Conservation (phyloP, 1,139 yeast species). For the Debaryomyces sp. region DNA sequence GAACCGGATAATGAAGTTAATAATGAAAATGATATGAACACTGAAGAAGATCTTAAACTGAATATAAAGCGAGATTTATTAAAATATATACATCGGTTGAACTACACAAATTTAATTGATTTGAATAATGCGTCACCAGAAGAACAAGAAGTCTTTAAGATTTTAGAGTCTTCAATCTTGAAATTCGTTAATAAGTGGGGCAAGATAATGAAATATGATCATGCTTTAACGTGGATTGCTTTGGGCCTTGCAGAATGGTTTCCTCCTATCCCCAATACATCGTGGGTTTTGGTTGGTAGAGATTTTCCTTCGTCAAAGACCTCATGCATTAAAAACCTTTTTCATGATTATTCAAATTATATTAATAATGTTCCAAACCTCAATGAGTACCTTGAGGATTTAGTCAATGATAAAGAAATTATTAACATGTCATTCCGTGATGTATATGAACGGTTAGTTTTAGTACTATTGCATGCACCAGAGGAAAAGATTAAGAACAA, state of each 20-base stretch:
- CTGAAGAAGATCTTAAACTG: slow-evolving; percentile 25
- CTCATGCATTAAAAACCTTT: slow-evolving; percentile 40
- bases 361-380: slow-evolving; percentile 38
- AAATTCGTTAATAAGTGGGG: slow-evolving; percentile 82
- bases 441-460: slow-evolving; percentile 72
- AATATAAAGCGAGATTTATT: slow-evolving; percentile 54
- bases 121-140: slow-evolving; percentile 13
- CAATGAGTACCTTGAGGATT: slow-evolving; percentile 25
- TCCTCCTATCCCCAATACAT: slow-evolving; percentile 58
- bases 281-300: slow-evolving; percentile 49
- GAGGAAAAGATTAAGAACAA: slow-evolving; percentile 31
- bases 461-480: slow-evolving; percentile 77
- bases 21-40: slow-evolving; percentile 4
- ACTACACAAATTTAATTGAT: slow-evolving; percentile 18
- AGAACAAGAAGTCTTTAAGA: slow-evolving; percentile 57
- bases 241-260: slow-evolving; percentile 88
- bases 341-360: slow-evolving; percentile 52
- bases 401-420: slow-evolving; percentile 29
- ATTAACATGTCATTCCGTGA: slow-evolving; percentile 59
- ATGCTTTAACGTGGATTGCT: slow-evolving; percentile 86
- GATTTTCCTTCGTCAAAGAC: slow-evolving; percentile 29
- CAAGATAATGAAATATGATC: slow-evolving; percentile 71
- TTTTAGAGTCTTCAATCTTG: slow-evolving; percentile 61
- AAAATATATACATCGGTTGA: slow-evolving; percentile 52
- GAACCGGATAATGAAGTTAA: slow-evolving; percentile 51